Conservation (phyloP, 2,329 filamentous ascomycete species). For the Rosellinia necatrix region DNA sequence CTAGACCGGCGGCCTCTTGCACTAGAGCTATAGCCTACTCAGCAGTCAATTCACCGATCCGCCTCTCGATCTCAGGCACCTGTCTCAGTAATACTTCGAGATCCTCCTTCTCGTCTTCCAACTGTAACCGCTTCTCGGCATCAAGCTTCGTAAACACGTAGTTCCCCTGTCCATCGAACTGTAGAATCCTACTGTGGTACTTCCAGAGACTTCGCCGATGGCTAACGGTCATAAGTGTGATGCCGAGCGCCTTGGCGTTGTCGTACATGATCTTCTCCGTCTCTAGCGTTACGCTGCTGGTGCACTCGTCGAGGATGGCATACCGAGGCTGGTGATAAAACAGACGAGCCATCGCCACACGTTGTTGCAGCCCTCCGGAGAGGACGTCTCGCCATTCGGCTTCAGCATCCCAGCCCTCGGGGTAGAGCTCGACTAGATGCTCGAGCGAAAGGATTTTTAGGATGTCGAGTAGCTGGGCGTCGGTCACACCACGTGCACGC, state of each 20-base stretch:
- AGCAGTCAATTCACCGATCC: slow-evolving; percentile 77
- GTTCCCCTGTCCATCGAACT: slow-evolving; percentile 93
- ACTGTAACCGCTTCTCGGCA: slow-evolving; percentile 78
- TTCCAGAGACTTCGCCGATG: slow-evolving; percentile 93
- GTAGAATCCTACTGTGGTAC: slow-evolving; percentile 91
- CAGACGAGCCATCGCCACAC: slow-evolving; percentile 92
- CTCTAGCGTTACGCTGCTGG: slow-evolving; percentile 90
- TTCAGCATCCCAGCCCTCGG: slow-evolving; percentile 85
- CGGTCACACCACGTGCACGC: slow-evolving; percentile 80
- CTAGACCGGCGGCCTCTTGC: too few species aligned
- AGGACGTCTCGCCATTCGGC: slow-evolving; percentile 96
- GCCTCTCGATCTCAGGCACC: slow-evolving; percentile 84
- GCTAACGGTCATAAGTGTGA: slow-evolving; percentile 96
- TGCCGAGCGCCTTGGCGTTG: slow-evolving; percentile 85
- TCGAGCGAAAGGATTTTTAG: slow-evolving; percentile 82
- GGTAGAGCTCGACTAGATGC: slow-evolving; percentile 76
- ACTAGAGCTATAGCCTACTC: slow-evolving; percentile 20
- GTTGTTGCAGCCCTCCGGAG: slow-evolving; percentile 90
- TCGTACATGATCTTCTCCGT: slow-evolving; percentile 98
- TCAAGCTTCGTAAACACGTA: slow-evolving; percentile 90
- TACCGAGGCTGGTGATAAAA: slow-evolving; percentile 94
- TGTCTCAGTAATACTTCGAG: slow-evolving; percentile 82
- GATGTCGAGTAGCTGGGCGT: slow-evolving; percentile 77
- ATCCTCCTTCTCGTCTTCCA: slow-evolving; percentile 97
- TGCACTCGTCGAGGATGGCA: slow-evolving; percentile 97